phyloP scores from a whole-genome alignment of 169 alveolate genomes.

The Cryptosporidium viatorum region DNA sequence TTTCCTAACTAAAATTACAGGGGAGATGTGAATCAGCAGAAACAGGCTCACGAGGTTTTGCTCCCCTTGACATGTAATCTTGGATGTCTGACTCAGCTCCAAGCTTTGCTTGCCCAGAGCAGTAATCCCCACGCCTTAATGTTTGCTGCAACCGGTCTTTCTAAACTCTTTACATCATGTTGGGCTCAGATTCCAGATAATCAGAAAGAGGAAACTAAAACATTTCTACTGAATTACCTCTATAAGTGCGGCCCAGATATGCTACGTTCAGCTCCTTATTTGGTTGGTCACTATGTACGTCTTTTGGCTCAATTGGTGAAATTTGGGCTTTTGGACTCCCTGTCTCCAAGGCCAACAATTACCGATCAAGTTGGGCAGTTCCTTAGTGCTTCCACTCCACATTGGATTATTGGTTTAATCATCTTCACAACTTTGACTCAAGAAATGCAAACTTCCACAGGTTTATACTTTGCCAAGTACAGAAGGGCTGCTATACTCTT shows the following conservation, averaged over 20 bases:
- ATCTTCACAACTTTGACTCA: slow-evolving; percentile 90
- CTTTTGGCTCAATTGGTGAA: slow-evolving; percentile 88
- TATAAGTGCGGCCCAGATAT: slow-evolving; percentile 92
- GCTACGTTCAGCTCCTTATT: slow-evolving; percentile 89
- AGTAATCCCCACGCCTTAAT: slow-evolving; percentile 87
- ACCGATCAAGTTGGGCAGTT: slow-evolving; percentile 82
- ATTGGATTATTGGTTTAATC: slow-evolving; percentile 93
- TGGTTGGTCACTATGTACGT: slow-evolving; percentile 89
- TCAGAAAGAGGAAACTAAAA: slow-evolving; percentile 89
- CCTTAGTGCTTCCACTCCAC: slow-evolving; percentile 89
- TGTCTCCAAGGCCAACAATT: slow-evolving; percentile 82
- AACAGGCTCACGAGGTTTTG: slow-evolving; percentile 91
- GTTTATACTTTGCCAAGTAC: slow-evolving; percentile 87
- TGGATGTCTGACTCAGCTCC: slow-evolving; percentile 84
- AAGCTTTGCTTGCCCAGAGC: slow-evolving; percentile 85
- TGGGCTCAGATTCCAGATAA: slow-evolving; percentile 89
- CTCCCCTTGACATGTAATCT: slow-evolving; percentile 89
- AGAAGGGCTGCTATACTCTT: slow-evolving; percentile 93
- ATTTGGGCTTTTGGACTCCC: slow-evolving; percentile 90
- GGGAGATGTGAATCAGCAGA: slow-evolving; percentile 88
- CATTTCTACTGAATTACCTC: slow-evolving; percentile 87
- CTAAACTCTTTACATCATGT: slow-evolving; percentile 83
- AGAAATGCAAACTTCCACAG: slow-evolving; percentile 88
- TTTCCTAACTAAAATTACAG: slow-evolving; percentile 28
- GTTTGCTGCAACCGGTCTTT: slow-evolving; percentile 88